Conservation (phyloP, 495 filamentous ascomycete species). For the Hypoxylon crocopeplum region DNA sequence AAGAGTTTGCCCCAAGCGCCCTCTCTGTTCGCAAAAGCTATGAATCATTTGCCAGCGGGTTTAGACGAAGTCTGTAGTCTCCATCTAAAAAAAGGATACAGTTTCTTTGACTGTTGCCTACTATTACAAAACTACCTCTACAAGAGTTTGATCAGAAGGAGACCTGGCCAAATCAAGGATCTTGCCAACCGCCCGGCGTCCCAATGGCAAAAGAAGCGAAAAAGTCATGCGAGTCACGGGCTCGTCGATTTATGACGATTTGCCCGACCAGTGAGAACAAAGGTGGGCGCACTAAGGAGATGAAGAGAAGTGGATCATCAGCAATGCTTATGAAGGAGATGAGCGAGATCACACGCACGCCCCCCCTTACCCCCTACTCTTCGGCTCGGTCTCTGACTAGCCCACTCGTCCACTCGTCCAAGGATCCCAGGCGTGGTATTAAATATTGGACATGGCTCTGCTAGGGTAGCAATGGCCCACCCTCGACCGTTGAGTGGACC, state of each 20-base stretch:
- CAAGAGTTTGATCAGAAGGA: constrained; percentile 24
- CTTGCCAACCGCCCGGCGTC: constrained; percentile 35
- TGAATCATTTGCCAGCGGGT: constrained; percentile 14
- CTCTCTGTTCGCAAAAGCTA: neutral
- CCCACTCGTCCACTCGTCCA: constrained; percentile 17
- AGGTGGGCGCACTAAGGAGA: constrained; percentile 34
- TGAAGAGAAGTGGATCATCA: constrained; percentile 16
- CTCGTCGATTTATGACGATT: constrained; percentile 46
- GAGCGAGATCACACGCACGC: constrained; percentile 39
- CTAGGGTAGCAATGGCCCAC: constrained; percentile 38
- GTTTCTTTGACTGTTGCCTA: neutral
- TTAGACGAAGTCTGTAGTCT: constrained; percentile 8
- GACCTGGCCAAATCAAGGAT: constrained; percentile 35
- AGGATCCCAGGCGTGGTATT: constrained; percentile 40
- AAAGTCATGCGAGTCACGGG: constrained; percentile 51
- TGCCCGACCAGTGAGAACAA: constrained; percentile 32
- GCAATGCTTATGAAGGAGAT: constrained; percentile 9
- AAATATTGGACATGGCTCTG: constrained; percentile 44
- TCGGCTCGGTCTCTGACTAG: constrained; percentile 33
- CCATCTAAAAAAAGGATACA: constrained; percentile 17
- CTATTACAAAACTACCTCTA: neutral
- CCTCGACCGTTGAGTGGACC: constrained; percentile 41
- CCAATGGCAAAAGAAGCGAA: constrained; percentile 33
- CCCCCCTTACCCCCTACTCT: no score
- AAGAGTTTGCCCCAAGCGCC: constrained; percentile 13